Base-by-base conservation (phyloP, 441 rosid genomes). In the Arabidopsis lyrata region DNA sequence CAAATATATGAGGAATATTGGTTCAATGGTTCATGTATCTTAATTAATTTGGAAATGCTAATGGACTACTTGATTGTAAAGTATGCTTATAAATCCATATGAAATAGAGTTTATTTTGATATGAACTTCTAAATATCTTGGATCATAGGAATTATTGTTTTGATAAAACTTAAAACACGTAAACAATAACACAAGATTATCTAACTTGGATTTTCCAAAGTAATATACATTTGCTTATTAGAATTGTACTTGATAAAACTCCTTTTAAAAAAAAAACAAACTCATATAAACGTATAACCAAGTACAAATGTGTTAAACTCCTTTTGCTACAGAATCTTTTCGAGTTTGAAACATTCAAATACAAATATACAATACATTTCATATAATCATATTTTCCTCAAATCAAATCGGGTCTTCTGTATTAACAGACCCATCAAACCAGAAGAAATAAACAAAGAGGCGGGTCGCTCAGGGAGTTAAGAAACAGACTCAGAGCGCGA, bases 381-480 rank as follows among this genome's bases (percentile, higher is more conserved):
- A 49, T 60, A 35, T 62, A 44, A 63, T 29, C n/a, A 69, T 48
- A 31, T 44, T 3, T 3, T 63, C 67, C 34, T 64, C 63, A 48
- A 63, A 48, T 70, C 32, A 8, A 63, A 69, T 2, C 3, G 34
- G 66, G 57, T 76, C 61, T 62, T 69, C 22, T 47, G 48, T 22
- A 11, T 76, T 45, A 75, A 55, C 36, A 48, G 36, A 63, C 71
- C 66, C 61, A 63, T 63, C 22, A 63, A 14, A 55, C 61, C 35
- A 42, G 16, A 13, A 27, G 24, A 32, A 38, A 58, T 29, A 22
- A 41, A 5, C 41, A 61, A 68, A 70, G 32, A 32, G 38, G 91
- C 91, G 92, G 97, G 96, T 90, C 75, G 90, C 92, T 85, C 77
- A 45, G 53, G 78, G 69, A 79, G 82, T 82, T 77, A 76, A 81